Base-by-base conservation (phyloP, 768 basidiomycete genomes). In the Lyophyllum shimeji region DNA sequence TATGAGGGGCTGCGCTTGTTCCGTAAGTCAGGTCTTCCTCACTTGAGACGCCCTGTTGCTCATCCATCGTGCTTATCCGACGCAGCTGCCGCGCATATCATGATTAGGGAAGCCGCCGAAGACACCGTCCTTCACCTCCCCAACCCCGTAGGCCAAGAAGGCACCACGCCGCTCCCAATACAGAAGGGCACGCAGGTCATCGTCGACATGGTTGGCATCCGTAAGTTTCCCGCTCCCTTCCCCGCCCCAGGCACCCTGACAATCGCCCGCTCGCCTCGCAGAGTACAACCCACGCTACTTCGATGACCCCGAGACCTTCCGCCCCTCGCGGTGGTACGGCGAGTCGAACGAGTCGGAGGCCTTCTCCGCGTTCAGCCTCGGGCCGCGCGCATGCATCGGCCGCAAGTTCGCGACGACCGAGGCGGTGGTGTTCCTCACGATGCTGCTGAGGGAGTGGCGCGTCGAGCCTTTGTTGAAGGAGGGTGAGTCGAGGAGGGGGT, bases 391-490 rank as follows among this genome's bases (percentile, higher is more conserved):
- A 5, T 86, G 84, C 57, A 67, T 84, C 12, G 84, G 84, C 4
- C 70, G 80, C 25, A 81, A 76, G 57, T 86, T 86, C 60, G 81
- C 84, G 2, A 72, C 74, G 0, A 75, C 72, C 0, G 82, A 86
- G 61, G 72, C 75, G 1, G 75, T 85, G n/a, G 76, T 74, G 49
- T 81, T 85, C 70, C 72, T 86, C 18, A 74, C 81, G 1, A 67
- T 74, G 61, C 61, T 85, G 7, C 65, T 84, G 21, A 72, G 80
- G 17, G 83, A 85, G 45, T 85, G 78, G 78, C 73, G 68, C 27
- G 63, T 86, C 11, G 76, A 80, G 49, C 80, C 82, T 0, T 50
- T 75, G 18, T 63, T 83, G 24, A 60, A 67, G 13, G 39, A 59
- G 0, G 71, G 71, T 7, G 76, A 77, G 68, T 81, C 72, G 46